Percentiles rank a stretch among this genome's conserved stretches.
phyloP scores from a whole-genome alignment of 1,139 yeast genomes.

The Casaregolazyma suthepensis region DNA sequence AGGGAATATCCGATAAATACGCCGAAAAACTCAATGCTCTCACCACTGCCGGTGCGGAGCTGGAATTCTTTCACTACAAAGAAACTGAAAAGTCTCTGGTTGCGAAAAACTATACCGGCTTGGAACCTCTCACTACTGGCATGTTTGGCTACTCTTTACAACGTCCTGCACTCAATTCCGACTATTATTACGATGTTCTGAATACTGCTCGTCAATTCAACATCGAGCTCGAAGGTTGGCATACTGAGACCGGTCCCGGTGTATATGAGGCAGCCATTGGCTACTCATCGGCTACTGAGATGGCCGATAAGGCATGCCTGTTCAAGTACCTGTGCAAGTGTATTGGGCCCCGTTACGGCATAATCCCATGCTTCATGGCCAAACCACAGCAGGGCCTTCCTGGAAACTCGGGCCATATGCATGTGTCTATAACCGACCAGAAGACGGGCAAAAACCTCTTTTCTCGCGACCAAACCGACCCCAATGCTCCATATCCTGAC shows the following conservation, averaged over 20 bases:
- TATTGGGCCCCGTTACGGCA: slow-evolving; percentile 28
- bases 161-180: slow-evolving; percentile 30
- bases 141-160: slow-evolving; percentile 36
- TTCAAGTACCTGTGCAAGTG: slow-evolving; percentile 33
- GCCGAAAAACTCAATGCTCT: slow-evolving; percentile 14
- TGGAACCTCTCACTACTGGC: slow-evolving; percentile 32
- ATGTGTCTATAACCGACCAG: slow-evolving; percentile 29
- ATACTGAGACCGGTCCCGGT: slow-evolving; percentile 38
- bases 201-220: slow-evolving; percentile 23
- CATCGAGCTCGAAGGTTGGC: slow-evolving; percentile 34
- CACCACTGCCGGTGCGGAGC: slow-evolving; percentile 33
- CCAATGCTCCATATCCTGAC: slow-evolving; percentile 29
- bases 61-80: slow-evolving; percentile 33
- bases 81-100: slow-evolving; percentile 28
- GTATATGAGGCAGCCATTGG: slow-evolving; percentile 36
- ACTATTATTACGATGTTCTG: slow-evolving; percentile 29
- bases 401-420: slow-evolving; percentile 37
- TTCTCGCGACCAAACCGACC: slow-evolving; percentile 26
- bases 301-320: slow-evolving; percentile 33
- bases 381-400: slow-evolving; percentile 35
- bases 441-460: slow-evolving; percentile 29
- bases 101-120: slow-evolving; percentile 25
- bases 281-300: slow-evolving; percentile 26
- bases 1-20: slow-evolving; percentile 18
- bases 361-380: slow-evolving; percentile 37